phyloP scores from a whole-genome alignment of 1,284 basidiomycete genomes.

The Pseudozyma pruni region DNA sequence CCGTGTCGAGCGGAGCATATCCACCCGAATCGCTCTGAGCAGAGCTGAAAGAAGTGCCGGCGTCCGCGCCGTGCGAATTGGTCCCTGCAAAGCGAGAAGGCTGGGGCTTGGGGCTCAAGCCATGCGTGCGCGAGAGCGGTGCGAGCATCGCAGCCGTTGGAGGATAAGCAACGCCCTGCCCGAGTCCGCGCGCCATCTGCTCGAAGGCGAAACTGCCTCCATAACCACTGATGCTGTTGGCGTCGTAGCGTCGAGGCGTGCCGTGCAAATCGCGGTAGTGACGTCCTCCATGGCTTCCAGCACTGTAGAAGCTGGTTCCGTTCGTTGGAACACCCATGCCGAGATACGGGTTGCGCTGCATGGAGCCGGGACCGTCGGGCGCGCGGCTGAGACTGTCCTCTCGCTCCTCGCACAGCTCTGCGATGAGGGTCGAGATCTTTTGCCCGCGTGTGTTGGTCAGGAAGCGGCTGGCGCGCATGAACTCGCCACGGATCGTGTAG shows the following conservation, averaged over 20 bases:
- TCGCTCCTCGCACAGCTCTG: conserved; percentile 65
- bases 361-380: conserved; percentile 51
- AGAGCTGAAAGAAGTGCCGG: conserved; percentile 33
- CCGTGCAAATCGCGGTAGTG: conserved; percentile 43
- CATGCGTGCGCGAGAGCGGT: conserved; percentile 60
- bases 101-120: conserved; percentile 53
- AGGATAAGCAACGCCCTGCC: conserved; percentile 56
- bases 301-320: conserved; percentile 22
- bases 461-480: conserved; percentile 88
- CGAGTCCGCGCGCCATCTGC: conserved; percentile 63
- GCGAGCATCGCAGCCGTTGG: conserved; percentile 63
- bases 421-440: conserved; percentile 56
- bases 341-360: conserved; percentile 33
- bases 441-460: conserved; percentile 55
- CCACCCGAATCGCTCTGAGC: conserved; percentile 52
- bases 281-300: conserved; percentile 20
- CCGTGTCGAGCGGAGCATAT: conserved; percentile 31
- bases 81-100: conserved; percentile 26
- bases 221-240: conserved; percentile 37
- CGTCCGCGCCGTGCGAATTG: conserved; percentile 12
- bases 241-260: conserved; percentile 42
- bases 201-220: conserved; percentile 65
- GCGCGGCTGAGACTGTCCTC: conserved; percentile 64
- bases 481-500: conserved; percentile 96
- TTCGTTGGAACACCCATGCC: conserved; percentile 21